Evolutionary conservation across 306 rosid genomes (phyloP), one percentile per base, ranked within the genome.

Genomic region (Quercus suber): DNA sequence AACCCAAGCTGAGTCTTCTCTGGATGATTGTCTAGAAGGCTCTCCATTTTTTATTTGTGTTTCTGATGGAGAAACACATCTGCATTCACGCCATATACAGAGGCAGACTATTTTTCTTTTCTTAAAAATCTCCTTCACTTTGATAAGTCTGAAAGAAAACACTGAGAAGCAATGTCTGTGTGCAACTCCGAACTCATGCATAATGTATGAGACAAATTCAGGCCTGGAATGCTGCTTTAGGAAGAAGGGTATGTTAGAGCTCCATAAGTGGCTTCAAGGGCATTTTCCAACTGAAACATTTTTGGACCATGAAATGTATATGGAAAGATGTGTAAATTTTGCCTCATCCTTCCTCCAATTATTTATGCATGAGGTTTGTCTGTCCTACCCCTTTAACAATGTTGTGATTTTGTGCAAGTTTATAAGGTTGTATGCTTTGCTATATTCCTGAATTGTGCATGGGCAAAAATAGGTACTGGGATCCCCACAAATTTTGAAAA

Each of bases 51-150:
- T 87, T 9, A 77, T 79, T 78, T 86, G 84, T 80, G 68, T 90
- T 80, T 81, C 83, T 51, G 92, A 85, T 77, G 84, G 76, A 76
- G 88, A 89, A 85, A 85, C 79, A 74, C 52, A 65, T 76, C 75
- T 61, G 43, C 84, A 80, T 78, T 88, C 92, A 67, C 57, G 43
- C 81, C 99, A 94, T 86, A 79, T 92, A 19, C 90, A 81, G 79
- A 91, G 99, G 82, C 95, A 80, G 79, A 87, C 91, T 78, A 70
- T 88, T 68, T 94, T 87, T 79, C 89, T 92, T 72, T 92, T 94
- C 77, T 80, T 94, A 73, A 80, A 76, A 85, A 89, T 93, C 85
- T 86, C 89, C 61, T 78, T 88, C 81, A 73, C 84, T 78, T 83
- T 92, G 86, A 87, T 89, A 59, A 60, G 79, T 82, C 75, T 72